Evolutionary conservation across 225 moss, liverwort and hornwort species (phyloP), one percentile per base, ranked within the genome.

Genomic region (Anthoceros angustus): DNA sequence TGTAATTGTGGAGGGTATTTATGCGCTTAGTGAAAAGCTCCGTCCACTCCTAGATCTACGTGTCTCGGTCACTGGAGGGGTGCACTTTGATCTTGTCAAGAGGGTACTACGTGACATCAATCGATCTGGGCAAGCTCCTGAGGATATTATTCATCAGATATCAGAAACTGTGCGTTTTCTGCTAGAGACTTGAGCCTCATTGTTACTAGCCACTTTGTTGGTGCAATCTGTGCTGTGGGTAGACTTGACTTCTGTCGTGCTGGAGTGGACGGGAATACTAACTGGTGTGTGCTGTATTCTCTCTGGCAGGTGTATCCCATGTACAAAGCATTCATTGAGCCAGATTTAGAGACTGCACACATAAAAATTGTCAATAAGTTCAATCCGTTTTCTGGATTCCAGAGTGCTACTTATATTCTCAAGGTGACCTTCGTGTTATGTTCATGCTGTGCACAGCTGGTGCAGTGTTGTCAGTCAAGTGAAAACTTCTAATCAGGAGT

Each of bases 241-340:
- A 15, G 0, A 55, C 18, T 15, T 32, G 18, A 18, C 18, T 55
- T 55, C 55, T 15, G 23, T 55, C n/a, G 12, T 18, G 6, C 55
- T 55, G 7, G 5, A 7, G 55, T 15, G 14, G 55, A 18, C 23
- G n/a, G 23, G 23, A 48, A 48, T 12, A 1, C n/a, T 18, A 55
- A 15, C 55, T 55, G 55, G 5, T 55, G 7, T 55, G 55, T 12
- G 5, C 20, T 3, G 63, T 63, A 25, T 63, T 8, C 23, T 16
- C 25, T 12, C 15, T 20, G 76, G 74, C 81, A 81, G 81, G 81
- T 81, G 14, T 81, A 81, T 67, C 81, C 81, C 5, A 81, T 81
- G 81, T 81, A 81, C 61, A 81, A 81, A 81, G 81, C 77, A 16
- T 81, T 73, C 15, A 81, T 81, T 40, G 81, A 81, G 67, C 81